Conservation (phyloP, 2,329 filamentous ascomycete species). For the Colletotrichum tanaceti region DNA sequence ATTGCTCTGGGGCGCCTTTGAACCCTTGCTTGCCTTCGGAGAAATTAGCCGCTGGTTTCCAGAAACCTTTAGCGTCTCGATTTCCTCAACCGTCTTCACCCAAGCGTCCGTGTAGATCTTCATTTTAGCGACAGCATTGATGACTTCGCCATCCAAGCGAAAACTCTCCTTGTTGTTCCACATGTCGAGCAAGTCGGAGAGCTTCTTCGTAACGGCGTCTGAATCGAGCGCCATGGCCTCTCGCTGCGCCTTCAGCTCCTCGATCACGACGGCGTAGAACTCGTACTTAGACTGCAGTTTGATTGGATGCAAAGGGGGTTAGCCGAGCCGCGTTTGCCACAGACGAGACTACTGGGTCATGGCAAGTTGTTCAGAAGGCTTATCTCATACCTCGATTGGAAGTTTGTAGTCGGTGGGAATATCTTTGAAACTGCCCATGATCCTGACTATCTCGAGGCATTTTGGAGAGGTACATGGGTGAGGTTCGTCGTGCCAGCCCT, state of each 20-base stretch:
- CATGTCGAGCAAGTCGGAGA: not conserved
- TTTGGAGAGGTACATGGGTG: not conserved
- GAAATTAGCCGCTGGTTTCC: accelerated
- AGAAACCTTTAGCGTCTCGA: not conserved
- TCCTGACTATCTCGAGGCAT: not conserved
- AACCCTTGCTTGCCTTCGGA: not conserved
- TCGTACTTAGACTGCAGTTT: not conserved
- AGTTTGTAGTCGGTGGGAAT: not conserved
- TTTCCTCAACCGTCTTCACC: not conserved
- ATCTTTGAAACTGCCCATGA: not conserved
- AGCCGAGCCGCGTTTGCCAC: not conserved
- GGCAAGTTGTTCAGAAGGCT: too few relatives aligned
- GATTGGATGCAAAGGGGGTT: not conserved
- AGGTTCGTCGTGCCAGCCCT: not conserved
- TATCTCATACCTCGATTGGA: not conserved
- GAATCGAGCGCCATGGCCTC: not conserved
- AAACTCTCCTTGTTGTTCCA: not conserved
- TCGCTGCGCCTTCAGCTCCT: not conserved
- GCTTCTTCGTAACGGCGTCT: not conserved
- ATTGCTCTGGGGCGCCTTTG: not conserved
- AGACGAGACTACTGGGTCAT: accelerated
- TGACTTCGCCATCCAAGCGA: not conserved
- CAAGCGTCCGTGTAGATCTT: conserved; percentile 5
- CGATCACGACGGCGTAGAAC: conserved; percentile 3
- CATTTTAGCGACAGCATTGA: not conserved